Base-by-base conservation (phyloP, 148 eudicot species). In the Nepenthes mirabilis region DNA sequence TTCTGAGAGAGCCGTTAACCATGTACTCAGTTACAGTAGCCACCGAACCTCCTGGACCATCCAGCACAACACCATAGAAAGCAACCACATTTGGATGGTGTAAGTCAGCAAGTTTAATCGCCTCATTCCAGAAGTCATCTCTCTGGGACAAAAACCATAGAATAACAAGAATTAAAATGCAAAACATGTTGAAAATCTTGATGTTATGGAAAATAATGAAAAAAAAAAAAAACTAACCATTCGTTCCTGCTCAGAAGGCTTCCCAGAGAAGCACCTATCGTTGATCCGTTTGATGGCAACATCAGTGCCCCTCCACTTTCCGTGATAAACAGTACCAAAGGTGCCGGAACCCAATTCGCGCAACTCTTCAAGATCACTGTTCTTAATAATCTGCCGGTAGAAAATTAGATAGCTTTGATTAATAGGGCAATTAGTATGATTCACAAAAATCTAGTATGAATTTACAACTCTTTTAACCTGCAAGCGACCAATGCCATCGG, bases 71-170 rank as follows among this genome's bases (percentile, higher is more conserved):
- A 34, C 97, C 97, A 61, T 91, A 91, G 66, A 90, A 90, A 57
- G 97, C 97, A 36, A 90, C 97, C 62, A 90, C 97, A 67, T 90
- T 90, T 14, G 97, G 97, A 78, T 90, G 97, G 76, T 90, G 97
- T 79, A 87, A 78, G 71, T 81, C 95, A 49, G 95, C 97, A 60
- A 91, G 82, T 50, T 87, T 91, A 55, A 76, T 85, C 59, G 97
- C 97, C 80, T 91, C 97, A 77, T 87, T 91, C 97, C 97, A 91
- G 75, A 91, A 87, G 58, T 91, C 97, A 56, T 85, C 86, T 69
- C 82, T 83, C 97, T 91, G 66, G 52, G 56, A 61, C 47, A 34
- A 50, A 36, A 51, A 54, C 45, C n/a, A 13, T 37, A 40, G 37
- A 43, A 45, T 12, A 56, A 56, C 11, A 14, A 34, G 50, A 59